These are phyloP conservation scores for Amylocarpus encephaloides DNA, from an alignment of 2,329 filamentous ascomycete species.

Conservation along the genomic window DNA sequence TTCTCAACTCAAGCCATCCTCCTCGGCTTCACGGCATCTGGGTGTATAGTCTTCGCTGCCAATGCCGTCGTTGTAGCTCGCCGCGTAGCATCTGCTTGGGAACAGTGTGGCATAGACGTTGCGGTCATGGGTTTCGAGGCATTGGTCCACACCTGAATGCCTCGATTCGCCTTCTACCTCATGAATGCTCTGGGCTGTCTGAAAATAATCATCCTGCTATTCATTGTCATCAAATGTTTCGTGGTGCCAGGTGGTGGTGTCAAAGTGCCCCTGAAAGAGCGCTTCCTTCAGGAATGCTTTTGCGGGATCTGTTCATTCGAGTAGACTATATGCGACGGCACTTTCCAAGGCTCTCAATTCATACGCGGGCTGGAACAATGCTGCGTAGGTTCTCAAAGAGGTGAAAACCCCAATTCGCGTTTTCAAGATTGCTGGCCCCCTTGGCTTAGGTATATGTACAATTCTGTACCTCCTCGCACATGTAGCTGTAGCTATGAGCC, in stretches of 20 bases:
- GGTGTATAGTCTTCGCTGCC: conserved; percentile 54
- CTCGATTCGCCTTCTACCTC: conserved; percentile 40
- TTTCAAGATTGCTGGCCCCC: conserved; percentile 48
- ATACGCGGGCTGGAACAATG: conserved; percentile 47
- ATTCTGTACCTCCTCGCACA: conserved; percentile 51
- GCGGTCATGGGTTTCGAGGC: conserved; percentile 40
- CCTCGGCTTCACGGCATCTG: conserved; percentile 51
- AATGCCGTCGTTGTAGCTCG: conserved; percentile 45
- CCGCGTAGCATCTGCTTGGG: conserved; percentile 39
- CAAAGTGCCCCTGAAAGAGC: conserved; percentile 29
- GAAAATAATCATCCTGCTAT: conserved; percentile 42
- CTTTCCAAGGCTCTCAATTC: conserved; percentile 50
- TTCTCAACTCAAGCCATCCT: conserved; percentile 44
- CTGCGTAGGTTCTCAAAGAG: conserved; percentile 50
- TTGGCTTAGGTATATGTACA: conserved; percentile 45
- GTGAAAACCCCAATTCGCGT: conserved; percentile 50
- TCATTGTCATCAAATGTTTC: conserved; percentile 39
- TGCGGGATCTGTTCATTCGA: conserved; percentile 37
- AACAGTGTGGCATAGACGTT: conserved; percentile 41
- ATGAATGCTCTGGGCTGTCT: conserved; percentile 41
- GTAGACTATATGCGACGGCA: conserved; percentile 39
- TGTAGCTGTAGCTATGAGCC: conserved; percentile 42
- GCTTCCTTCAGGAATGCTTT: conserved; percentile 43
- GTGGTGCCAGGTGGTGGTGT: conserved; percentile 34
- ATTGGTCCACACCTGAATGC: conserved; percentile 39